Conservation (phyloP, 1,139 yeast species). For the Oligophagozyma castellii region DNA sequence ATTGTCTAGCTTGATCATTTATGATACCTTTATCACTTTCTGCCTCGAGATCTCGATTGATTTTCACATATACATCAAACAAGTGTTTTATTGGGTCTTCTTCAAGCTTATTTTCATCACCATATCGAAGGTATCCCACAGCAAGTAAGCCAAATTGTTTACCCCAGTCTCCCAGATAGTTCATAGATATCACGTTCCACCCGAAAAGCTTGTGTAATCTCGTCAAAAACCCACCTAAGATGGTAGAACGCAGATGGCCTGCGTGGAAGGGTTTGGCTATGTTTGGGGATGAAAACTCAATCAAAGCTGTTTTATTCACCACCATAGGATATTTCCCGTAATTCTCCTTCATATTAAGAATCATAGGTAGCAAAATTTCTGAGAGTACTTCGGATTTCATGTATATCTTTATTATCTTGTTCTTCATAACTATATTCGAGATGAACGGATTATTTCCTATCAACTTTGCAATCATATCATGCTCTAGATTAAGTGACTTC, state of each 20-base stretch:
- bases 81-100: constrained; percentile 86
- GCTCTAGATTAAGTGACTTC: constrained; percentile 1
- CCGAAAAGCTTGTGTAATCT: constrained; percentile 85
- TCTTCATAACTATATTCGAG: too few species aligned
- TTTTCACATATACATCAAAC: constrained; percentile 83
- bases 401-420: too few species aligned
- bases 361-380: constrained; percentile 57
- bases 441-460: too few species aligned
- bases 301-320: constrained; percentile 51
- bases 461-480: too few species aligned
- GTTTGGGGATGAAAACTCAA: constrained; percentile 95
- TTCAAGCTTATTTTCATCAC: constrained; percentile 57
- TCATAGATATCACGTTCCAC: constrained; percentile 79
- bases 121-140: constrained; percentile 78
- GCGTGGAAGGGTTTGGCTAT: constrained; percentile 99
- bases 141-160: constrained; percentile 96
- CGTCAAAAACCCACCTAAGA: constrained; percentile 89
- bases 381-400: too few species aligned
- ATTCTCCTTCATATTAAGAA: constrained; percentile 40
- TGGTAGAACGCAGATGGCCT: constrained; percentile 95
- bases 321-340: constrained; percentile 76
- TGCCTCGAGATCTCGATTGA: constrained; percentile 63
- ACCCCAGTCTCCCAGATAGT: constrained; percentile 99
- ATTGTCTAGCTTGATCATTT: constrained; percentile 75
- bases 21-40: constrained; percentile 35